Base-by-base conservation (phyloP, 2,329 filamentous ascomycete species). In the Hypoxylon sp. region DNA sequence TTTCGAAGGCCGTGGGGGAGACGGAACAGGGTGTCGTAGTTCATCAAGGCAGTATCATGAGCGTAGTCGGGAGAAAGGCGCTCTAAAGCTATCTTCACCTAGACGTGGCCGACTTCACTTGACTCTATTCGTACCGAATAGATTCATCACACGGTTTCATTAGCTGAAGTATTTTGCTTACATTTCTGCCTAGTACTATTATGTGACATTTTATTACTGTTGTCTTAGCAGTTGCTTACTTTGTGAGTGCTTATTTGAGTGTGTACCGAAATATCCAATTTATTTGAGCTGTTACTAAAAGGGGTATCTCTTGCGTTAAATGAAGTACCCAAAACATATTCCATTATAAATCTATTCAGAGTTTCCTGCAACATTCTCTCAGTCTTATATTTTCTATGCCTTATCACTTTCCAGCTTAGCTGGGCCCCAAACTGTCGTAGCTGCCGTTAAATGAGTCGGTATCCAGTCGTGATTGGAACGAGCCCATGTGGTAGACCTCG, bases 11-110 rank as follows among this genome's bases (percentile, higher is more conserved):
- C 10, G 70, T 75, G 1, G 11, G n/a, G 2, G 75, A 77, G 66
- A 75, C 74, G 1, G 74, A 76, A 51, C n/a, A 66, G 8, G 75
- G 75, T 1, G 72, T 75, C 9, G 68, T 65, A 0, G 33, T 75
- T 1, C 70, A 73, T 48, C 64, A 70, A 11, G 55, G 63, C 1
- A 51, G 47, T 13, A 42, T 75, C 10, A 14, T 70, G 9, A 50
- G 33, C 10, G 71, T 54, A 3, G 59, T 71, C 10, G 68, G 68
- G 31, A 70, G 59, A 33, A 71, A 73, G 39, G 53, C 70, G 56
- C 17, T 44, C 11, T 62, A 48, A 17, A 14, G 35, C 24, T 31
- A 65, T 71, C 48, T 31, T 67, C 6, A n/a, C 2, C 37, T 42
- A 6, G 37, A 9, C n/a, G 37, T 17, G n/a, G n/a, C n/a, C n/a